Evolutionary conservation across 352 stramenopile species (phyloP).

Genomic region (Nothophytophthora sp.): DNA sequence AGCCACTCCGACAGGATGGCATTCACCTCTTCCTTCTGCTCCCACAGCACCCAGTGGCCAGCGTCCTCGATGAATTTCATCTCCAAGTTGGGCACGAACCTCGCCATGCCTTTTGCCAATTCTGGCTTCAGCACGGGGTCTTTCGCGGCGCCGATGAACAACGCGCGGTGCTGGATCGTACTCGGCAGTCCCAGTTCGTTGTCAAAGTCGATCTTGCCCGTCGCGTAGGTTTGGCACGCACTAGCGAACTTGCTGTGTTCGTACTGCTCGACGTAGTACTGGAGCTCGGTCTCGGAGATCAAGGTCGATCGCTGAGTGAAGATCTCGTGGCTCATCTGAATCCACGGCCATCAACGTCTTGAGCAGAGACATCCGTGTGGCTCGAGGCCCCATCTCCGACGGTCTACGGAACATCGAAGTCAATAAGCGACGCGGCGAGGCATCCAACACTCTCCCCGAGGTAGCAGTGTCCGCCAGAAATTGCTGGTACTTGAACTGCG

Average conservation of each 20-base stretch:
- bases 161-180: conserved; percentile 35
- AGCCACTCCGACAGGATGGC: conserved; percentile 32
- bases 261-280: conserved; percentile 53
- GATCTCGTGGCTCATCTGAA: conserved; percentile 23
- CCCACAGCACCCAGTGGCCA: conserved; percentile 48
- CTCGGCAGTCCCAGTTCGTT: conserved; percentile 25
- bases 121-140: conserved; percentile 51
- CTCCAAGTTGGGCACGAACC: conserved; percentile 41
- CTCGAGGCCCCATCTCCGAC: conserved; percentile 18
- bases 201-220: conserved; percentile 44
- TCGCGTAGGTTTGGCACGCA: conserved; percentile 40
- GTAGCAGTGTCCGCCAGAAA: conserved; percentile 37
- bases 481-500: conserved; percentile 48
- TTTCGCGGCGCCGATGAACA: conserved; percentile 46
- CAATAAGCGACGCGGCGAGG: conserved; percentile 30
- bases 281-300: conserved; percentile 42
- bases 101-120: conserved; percentile 40
- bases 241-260: conserved; percentile 35
- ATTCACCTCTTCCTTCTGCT: conserved; percentile 48
- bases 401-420: conserved; percentile 40
- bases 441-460: conserved; percentile 35
- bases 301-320: conserved; percentile 41
- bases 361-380: conserved; percentile 16
- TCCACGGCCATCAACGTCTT: conserved; percentile 32
- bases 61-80: conserved; percentile 31